Percentiles rank a stretch among this genome's conserved stretches.
Conservation (phyloP, 139 green algal genomes). For the Tetradesmus lagerheimii region DNA sequence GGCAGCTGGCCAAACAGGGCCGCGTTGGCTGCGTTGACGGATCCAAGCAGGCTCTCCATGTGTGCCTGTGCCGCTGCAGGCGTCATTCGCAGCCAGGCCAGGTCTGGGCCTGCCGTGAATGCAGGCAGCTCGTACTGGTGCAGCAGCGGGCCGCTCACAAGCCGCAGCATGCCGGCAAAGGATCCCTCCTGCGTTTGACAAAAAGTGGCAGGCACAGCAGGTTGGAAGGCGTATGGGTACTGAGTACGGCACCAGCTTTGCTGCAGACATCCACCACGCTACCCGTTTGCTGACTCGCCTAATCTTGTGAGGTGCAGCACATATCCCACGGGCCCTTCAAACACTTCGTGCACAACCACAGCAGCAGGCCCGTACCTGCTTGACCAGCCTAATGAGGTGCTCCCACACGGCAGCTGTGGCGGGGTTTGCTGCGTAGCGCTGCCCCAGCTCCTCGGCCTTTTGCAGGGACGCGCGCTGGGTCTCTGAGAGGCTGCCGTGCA, state of each 20-base stretch:
- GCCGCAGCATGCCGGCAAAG: not conserved
- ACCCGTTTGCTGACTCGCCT: no score
- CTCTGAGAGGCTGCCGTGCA: not conserved
- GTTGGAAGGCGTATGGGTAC: not conserved
- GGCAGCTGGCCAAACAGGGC: constrained; percentile 5
- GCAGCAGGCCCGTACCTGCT: not conserved
- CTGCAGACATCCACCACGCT: no score
- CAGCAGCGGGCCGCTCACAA: not conserved
- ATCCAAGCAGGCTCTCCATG: not conserved
- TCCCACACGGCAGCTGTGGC: not conserved
- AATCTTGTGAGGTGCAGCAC: no score
- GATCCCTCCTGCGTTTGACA: not conserved
- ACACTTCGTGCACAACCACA: no score
- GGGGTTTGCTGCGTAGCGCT: not conserved
- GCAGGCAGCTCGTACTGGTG: not conserved
- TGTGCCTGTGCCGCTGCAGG: not conserved
- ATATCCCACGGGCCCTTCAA: not conserved
- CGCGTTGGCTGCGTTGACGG: not conserved
- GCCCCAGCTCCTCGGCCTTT: not conserved
- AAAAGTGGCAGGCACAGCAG: not conserved
- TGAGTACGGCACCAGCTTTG: no score
- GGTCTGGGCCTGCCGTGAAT: not conserved
- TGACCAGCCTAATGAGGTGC: not conserved
- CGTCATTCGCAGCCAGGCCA: not conserved
- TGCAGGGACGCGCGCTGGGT: not conserved